Evolutionary conservation across 2,329 filamentous ascomycete species (phyloP), one percentile per base, ranked within the genome.

Genomic region (Harringtonia lauricola): DNA sequence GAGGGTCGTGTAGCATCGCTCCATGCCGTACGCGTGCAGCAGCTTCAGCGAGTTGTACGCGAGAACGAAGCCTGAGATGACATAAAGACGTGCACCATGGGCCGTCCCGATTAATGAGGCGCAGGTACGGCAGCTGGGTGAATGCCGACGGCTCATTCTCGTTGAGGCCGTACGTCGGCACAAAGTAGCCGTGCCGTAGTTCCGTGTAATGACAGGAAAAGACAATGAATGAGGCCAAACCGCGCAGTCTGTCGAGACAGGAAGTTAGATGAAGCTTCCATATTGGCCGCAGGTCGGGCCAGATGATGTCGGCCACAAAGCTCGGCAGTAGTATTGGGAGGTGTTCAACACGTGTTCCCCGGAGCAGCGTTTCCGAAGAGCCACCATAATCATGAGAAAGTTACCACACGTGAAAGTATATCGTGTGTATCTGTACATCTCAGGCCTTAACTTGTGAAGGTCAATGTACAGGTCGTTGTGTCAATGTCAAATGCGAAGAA

Each of bases 21-120:
- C 57, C 41, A 58, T 56, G 45, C 66, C 57, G 33, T 63, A 58
- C 10, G 58, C 52, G 43, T 64, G 65, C 8, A 68, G 60, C 28
- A 61, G 57, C 42, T 61, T 59, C 22, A 72, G 53, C 2, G 68
- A 64, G 48, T 67, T 66, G 49, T 63, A 61, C 8, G 66, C 63
- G 19, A 72, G 59, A 3, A 64, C 68, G 47, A 67, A 70, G 31
- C 70, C 69, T 2, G 68, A 71, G 30, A 72, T 67, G 49, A 72
- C 63, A 54, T 72, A 72, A 72, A 72, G 38, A 72, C 62, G 51
- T 69, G 64, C 3, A 72, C 69, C 65, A 69, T 68, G 9, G 67
- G 65, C 17, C 64, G 60, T 17, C 67, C 67, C 15, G 64, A 64
- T 49, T 60, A 67, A 70, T 43, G 24, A 69, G 56, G 42, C 67